These are phyloP conservation scores for Termitomyces sp. DNA, from an alignment of 768 basidiomycete species.

Conservation along the genomic window DNA sequence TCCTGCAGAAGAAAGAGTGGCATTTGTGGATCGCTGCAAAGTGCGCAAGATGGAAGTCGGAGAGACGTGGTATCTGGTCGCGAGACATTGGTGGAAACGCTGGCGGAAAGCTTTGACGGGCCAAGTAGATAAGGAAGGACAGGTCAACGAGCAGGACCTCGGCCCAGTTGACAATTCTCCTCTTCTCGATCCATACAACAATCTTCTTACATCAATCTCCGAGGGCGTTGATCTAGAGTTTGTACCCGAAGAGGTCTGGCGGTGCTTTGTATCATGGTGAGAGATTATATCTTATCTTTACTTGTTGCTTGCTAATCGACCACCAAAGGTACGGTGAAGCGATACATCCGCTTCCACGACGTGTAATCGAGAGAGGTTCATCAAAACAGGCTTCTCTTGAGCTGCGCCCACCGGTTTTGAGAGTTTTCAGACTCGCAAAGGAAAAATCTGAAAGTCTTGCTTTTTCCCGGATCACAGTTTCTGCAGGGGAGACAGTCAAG, in stretches of 20 bases:
- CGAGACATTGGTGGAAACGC: conserved; percentile 66
- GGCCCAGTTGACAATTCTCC: conserved; percentile 74
- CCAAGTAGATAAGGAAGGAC: conserved; percentile 63
- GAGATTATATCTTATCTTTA: conserved; percentile 3
- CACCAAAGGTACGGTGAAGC: conserved; percentile 67
- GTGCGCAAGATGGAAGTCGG: conserved; percentile 52
- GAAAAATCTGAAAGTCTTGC: conserved; percentile 20
- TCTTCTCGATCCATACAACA: conserved; percentile 54
- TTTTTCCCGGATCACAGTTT: conserved; percentile 41
- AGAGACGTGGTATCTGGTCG: conserved; percentile 78
- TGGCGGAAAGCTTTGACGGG: conserved; percentile 76
- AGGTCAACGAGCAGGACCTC: conserved; percentile 56
- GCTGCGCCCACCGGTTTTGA: conserved; percentile 65
- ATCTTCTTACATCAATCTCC: conserved; percentile 38
- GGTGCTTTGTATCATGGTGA: conserved; percentile 68
- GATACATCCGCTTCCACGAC: conserved; percentile 54
- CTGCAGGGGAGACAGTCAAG: conserved; percentile 47
- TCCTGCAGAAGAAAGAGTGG: conserved; percentile 44
- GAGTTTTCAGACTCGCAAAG: conserved; percentile 46
- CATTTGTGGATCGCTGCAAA: conserved; percentile 45
- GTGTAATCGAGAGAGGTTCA: conserved; percentile 60
- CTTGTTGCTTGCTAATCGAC: background rate
- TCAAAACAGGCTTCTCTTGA: conserved; percentile 56
- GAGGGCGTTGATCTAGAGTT: conserved; percentile 75
- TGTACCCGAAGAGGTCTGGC: conserved; percentile 73